Percentiles rank a stretch among this genome's conserved stretches.
These are phyloP conservation scores for Irineochytrium annulatum DNA, from an alignment of 192 early-diverging fungal species.

Conservation along the genomic window DNA sequence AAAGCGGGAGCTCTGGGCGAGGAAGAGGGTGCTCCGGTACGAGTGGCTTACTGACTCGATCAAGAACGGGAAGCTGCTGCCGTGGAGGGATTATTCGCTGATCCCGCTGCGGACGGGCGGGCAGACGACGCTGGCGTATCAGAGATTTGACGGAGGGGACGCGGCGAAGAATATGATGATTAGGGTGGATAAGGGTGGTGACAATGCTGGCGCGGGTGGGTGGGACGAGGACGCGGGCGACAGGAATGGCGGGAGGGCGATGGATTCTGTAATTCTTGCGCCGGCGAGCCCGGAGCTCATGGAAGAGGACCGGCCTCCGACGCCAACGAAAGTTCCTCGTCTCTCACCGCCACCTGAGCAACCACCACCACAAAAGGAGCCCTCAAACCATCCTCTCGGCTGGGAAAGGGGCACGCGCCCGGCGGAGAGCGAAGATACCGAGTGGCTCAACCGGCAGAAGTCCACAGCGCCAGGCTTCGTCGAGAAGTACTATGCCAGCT, in stretches of 20 bases:
- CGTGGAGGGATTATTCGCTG: constrained; percentile 58
- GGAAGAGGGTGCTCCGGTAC: constrained; percentile 38
- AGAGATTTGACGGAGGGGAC: not conserved
- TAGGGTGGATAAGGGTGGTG: not conserved
- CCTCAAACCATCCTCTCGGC: not conserved
- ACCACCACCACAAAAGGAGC: constrained; percentile 1
- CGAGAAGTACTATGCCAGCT: constrained; percentile 45
- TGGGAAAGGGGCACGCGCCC: not conserved
- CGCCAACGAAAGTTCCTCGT: no score
- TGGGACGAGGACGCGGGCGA: not conserved
- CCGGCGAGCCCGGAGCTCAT: not conserved
- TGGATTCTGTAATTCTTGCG: not conserved
- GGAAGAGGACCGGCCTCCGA: constrained; percentile 3
- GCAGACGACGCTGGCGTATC: constrained; percentile 7
- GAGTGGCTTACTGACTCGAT: constrained; percentile 75
- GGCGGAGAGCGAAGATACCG: constrained; percentile 14
- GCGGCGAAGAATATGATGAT: no score
- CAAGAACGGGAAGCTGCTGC: constrained; percentile 49
- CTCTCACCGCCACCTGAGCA: constrained; percentile 4
- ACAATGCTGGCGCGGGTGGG: constrained; percentile 5
- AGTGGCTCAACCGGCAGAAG: constrained; percentile 25
- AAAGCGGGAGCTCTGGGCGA: constrained; percentile 21
- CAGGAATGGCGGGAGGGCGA: constrained; percentile 9
- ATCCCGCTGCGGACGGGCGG: not conserved
- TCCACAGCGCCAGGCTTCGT: constrained; percentile 43